These are phyloP conservation scores for Tagetes erecta DNA, from an alignment of 129 eudicot species.

Conservation along the genomic window DNA sequence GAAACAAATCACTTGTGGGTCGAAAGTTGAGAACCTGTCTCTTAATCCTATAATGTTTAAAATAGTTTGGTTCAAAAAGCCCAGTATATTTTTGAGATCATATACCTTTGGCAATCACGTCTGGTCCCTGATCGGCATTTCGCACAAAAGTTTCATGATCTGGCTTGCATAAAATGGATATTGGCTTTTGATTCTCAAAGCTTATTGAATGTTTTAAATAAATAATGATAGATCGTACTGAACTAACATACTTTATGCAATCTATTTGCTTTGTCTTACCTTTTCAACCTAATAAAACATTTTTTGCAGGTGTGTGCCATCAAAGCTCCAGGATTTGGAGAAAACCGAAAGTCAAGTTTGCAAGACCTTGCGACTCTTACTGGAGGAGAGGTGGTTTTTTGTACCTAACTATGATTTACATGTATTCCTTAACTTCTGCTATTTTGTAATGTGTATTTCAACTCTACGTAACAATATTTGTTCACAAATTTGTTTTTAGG, in stretches of 20 bases:
- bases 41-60: background rate
- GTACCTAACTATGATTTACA: background rate
- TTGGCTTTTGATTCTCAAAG: no score
- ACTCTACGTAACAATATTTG: background rate
- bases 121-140: background rate
- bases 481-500: conserved; percentile 30
- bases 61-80: background rate
- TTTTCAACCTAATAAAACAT: background rate
- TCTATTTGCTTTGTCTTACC: background rate
- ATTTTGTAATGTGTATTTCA: background rate
- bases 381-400: conserved; percentile 54
- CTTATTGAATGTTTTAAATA: background rate
- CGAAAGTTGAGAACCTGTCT: background rate
- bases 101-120: background rate
- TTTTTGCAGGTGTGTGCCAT: conserved; percentile 58
- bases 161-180: background rate
- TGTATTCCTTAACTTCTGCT: background rate
- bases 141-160: background rate
- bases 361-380: conserved; percentile 66
- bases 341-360: conserved; percentile 56
- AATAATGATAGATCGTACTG: background rate
- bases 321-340: conserved; percentile 76
- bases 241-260: background rate
- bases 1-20: background rate
- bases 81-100: background rate